These are phyloP conservation scores for Phoma herbarum DNA, from an alignment of 2,329 filamentous ascomycete genomes.

Conservation along the genomic window DNA sequence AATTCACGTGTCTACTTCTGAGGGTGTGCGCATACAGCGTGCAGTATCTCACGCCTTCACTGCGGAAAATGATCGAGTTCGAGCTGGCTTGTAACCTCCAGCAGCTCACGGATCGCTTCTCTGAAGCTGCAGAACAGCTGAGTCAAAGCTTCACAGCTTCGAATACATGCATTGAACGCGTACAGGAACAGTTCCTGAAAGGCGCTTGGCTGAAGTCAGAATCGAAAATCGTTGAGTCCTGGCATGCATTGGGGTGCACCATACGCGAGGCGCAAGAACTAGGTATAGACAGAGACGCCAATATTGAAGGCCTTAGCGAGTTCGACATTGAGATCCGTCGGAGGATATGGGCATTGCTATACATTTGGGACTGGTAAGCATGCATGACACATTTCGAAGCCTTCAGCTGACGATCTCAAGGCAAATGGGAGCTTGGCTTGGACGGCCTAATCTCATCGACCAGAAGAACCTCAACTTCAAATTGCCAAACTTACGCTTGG, in stretches of 20 bases:
- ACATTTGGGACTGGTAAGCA: slow-evolving; percentile 59
- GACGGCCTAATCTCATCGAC: slow-evolving; percentile 57
- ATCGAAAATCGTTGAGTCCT: slow-evolving; percentile 58
- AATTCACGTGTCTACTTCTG: slow-evolving; percentile 59
- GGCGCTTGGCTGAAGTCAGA: slow-evolving; percentile 60
- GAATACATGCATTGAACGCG: slow-evolving; percentile 55
- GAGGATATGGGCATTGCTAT: slow-evolving; percentile 58
- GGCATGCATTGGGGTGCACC: slow-evolving; percentile 57
- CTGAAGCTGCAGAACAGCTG: slow-evolving; percentile 55
- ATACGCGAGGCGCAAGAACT: slow-evolving; percentile 61
- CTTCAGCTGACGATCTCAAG: slow-evolving; percentile 21
- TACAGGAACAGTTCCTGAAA: slow-evolving; percentile 61
- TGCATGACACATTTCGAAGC: no score
- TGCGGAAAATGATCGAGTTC: slow-evolving; percentile 55
- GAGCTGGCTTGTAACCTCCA: slow-evolving; percentile 55
- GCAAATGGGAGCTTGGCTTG: slow-evolving; percentile 56
- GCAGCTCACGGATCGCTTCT: slow-evolving; percentile 53
- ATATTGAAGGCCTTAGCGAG: slow-evolving; percentile 51
- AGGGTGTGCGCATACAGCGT: slow-evolving; percentile 58
- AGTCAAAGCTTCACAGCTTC: slow-evolving; percentile 56
- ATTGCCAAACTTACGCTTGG: slow-evolving; percentile 54
- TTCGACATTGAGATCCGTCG: slow-evolving; percentile 60
- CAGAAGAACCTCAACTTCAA: slow-evolving; percentile 52
- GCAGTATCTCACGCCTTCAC: slow-evolving; percentile 52
- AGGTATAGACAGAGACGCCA: slow-evolving; percentile 55